These are phyloP conservation scores for Cadophora malorum DNA, from an alignment of 2,329 filamentous ascomycete genomes.

Conservation along the genomic window DNA sequence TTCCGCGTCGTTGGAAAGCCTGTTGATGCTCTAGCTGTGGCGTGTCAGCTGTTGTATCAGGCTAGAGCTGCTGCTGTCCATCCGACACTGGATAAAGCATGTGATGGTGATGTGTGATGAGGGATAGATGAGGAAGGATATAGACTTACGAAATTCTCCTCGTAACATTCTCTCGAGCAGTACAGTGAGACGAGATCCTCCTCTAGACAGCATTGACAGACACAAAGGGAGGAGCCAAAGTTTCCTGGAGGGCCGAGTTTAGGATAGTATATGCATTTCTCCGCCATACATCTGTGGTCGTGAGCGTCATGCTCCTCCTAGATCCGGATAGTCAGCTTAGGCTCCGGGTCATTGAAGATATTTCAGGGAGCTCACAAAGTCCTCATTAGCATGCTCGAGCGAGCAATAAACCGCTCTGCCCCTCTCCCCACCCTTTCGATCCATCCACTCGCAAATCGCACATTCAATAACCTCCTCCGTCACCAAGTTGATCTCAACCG, in stretches of 20 bases:
- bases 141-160: constrained; percentile 36
- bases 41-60: not conserved
- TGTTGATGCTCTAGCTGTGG: constrained; percentile 17
- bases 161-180: constrained; percentile 39
- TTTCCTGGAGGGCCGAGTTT: constrained; percentile 33
- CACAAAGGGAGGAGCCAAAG: constrained; percentile 24
- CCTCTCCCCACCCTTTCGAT: constrained; percentile 30
- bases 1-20: constrained; percentile 17
- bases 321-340: not conserved
- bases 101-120: not conserved
- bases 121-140: not conserved
- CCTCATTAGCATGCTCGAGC: constrained; percentile 39
- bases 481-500: constrained; percentile 35
- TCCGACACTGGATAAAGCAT: no score
- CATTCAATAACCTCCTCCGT: constrained; percentile 39
- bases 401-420: constrained; percentile 38
- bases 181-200: constrained; percentile 37
- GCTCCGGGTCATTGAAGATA: not conserved
- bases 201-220: constrained; percentile 37
- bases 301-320: constrained; percentile 38
- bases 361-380: constrained; percentile 34
- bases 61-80: no score
- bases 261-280: constrained; percentile 34
- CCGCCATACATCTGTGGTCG: constrained; percentile 37
- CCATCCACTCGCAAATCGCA: constrained; percentile 43